Evolutionary conservation across 306 rosid genomes (phyloP).

Genomic region (Rosa multiflora): DNA sequence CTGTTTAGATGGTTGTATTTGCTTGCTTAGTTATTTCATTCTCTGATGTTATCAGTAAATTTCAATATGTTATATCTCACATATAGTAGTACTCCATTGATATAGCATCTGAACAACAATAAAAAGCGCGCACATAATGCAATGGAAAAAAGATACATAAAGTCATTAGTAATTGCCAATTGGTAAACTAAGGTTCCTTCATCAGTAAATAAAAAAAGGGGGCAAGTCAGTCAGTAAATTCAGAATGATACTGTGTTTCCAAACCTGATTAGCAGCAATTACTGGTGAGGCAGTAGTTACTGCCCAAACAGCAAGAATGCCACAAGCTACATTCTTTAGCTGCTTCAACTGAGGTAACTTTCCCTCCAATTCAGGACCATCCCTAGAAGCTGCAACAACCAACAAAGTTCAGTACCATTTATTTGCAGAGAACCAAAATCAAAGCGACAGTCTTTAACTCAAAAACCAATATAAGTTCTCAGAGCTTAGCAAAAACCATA

Average conservation of each 20-base stretch:
- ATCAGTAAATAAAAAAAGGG: not conserved
- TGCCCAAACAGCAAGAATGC: conserved; percentile 78
- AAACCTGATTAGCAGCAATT: conserved; percentile 82
- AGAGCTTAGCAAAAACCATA: not conserved
- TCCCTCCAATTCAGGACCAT: conserved; percentile 41
- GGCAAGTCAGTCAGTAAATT: not conserved
- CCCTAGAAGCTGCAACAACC: conserved; percentile 38
- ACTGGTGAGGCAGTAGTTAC: conserved; percentile 70
- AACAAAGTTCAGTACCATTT: not conserved
- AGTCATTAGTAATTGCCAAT: too few relatives aligned
- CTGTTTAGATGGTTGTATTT: not conserved
- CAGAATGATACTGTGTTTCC: not conserved
- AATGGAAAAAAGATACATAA: too few relatives aligned
- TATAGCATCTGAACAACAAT: too few relatives aligned
- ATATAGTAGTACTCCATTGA: not conserved
- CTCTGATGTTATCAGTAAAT: too few relatives aligned
- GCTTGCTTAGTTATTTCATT: not conserved
- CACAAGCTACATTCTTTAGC: conserved; percentile 65
- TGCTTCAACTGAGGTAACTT: conserved; percentile 34
- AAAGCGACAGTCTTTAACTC: not conserved
- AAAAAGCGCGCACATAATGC: too few relatives aligned
- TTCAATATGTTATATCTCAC: not conserved
- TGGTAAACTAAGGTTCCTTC: too few relatives aligned
- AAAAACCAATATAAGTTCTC: not conserved
- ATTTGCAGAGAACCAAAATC: not conserved